phyloP scores from a whole-genome alignment of 2,329 filamentous ascomycete genomes.

The Didymella pinodella region DNA sequence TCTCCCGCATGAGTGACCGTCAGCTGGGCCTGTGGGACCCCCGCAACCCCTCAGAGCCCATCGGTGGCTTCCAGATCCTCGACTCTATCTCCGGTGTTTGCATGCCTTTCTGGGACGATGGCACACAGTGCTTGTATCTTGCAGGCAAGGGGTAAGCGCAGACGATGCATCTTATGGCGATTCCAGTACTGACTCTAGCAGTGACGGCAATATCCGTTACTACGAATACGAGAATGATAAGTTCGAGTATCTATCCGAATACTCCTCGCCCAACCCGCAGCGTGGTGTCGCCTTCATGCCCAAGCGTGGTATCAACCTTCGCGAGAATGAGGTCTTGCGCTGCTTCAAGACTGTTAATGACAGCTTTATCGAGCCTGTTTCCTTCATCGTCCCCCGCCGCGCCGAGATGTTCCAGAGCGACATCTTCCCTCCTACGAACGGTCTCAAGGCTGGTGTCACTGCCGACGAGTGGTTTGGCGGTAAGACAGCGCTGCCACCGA shows the following conservation, averaged over 20 bases:
- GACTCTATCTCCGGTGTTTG: conserved; percentile 97
- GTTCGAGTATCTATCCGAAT: conserved; percentile 95
- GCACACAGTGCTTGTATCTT: conserved; percentile 92
- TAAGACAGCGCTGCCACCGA: conserved; percentile 83
- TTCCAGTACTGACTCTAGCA: conserved; percentile 48
- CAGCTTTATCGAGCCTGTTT: conserved; percentile 91
- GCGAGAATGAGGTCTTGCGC: conserved; percentile 91
- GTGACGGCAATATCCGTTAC: conserved; percentile 98
- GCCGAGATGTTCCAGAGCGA: conserved; percentile 97
- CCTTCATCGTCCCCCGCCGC: conserved; percentile 93
- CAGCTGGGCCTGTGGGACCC: conserved; percentile 97
- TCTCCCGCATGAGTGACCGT: conserved; percentile 97
- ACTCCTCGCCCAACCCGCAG: conserved; percentile 96
- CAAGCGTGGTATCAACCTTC: conserved; percentile 91
- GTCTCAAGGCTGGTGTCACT: conserved; percentile 80
- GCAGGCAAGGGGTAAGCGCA: conserved; percentile 88
- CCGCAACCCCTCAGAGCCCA: conserved; percentile 77
- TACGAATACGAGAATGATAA: conserved; percentile 99
- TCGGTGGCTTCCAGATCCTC: conserved; percentile 87
- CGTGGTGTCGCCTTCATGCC: conserved; percentile 93
- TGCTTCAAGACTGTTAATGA: conserved; percentile 98
- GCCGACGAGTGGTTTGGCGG: conserved; percentile 85
- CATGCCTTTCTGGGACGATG: conserved; percentile 99
- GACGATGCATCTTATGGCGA: neutral
- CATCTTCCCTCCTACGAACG: conserved; percentile 88